Base-by-base conservation (phyloP, 2,329 filamentous ascomycete genomes). In the Aspergillus fijiensis region DNA sequence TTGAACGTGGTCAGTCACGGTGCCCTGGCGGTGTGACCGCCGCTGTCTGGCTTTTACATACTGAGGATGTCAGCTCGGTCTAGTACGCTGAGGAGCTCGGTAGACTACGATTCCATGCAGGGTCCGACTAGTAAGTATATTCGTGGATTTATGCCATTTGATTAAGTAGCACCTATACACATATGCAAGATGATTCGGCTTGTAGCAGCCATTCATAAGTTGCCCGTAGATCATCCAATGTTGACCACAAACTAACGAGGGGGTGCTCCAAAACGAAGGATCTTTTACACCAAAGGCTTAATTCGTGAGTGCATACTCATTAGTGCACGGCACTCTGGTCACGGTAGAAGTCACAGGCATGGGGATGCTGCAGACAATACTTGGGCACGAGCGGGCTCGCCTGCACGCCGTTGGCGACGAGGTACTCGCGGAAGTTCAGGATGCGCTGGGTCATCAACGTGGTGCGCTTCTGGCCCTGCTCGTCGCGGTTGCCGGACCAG, bases 391-490 rank as follows among this genome's bases (percentile, higher is more conserved):
- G 63, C 2, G 80, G 78, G 21, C 78, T 69, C 11, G 84, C 84
- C 63, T 74, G 71, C 1, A 86, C 75, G 2, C 82, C 82, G 63
- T 80, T 83, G 1, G 82, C 82, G 54, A 86, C 78, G 6, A 86
- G 74, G 62, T 85, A 86, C 73, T 86, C 84, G 45, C 84, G 77
- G 74, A 86, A 86, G 69, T 86, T 86, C 11, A 85, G 67, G 54
- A 86, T 81, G 5, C 84, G 77, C 72, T 84, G 82, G 10, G 84
- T 85, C 63, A 85, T 70, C 62, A 77, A 67, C 2, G 81, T 84
- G 0, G 81, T 84, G 14, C 82, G 73, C 74, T 84, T 85, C 33
- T 76, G 72, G 51, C 82, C 83, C 1, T 73, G 67, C 3, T 76
- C 70, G 16, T 85, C 80, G 49, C 76, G 75, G 67, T 85, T 85